Conservation (phyloP, 352 stramenopile genomes). For the Pythium scleroteichum region DNA sequence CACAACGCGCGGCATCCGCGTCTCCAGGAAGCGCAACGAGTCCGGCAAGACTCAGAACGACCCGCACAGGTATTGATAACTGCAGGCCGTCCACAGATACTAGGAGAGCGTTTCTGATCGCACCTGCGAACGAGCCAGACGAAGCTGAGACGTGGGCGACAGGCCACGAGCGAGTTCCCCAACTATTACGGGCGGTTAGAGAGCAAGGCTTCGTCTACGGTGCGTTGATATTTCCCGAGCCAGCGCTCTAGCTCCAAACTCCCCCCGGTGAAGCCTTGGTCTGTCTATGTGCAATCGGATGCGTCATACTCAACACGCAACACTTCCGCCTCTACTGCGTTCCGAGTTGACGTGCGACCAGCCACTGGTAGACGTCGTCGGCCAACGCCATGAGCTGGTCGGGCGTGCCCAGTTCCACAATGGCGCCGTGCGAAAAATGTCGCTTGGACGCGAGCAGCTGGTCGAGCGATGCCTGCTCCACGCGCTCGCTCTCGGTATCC, state of each 20-base stretch:
- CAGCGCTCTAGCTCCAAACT: too few relatives aligned
- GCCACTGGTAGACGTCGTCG: conserved; percentile 29
- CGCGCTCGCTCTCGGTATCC: conserved; percentile 48
- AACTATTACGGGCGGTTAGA: too few relatives aligned
- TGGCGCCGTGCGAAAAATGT: conserved; percentile 63
- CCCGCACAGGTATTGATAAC: neutral
- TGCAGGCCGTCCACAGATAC: too few relatives aligned
- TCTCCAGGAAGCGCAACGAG: neutral
- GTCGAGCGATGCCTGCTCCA: conserved; percentile 33
- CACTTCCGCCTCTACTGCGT: neutral
- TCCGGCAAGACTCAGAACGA: neutral
- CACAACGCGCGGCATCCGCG: conserved; percentile 9
- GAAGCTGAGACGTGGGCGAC: too few relatives aligned
- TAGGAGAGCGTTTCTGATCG: too few relatives aligned
- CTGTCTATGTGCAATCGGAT: conserved; percentile 3
- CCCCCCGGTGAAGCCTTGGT: too few relatives aligned
- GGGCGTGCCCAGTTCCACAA: conserved; percentile 88
- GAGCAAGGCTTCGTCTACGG: too few relatives aligned
- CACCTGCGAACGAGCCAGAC: too few relatives aligned
- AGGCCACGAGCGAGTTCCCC: too few relatives aligned
- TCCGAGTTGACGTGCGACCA: neutral
- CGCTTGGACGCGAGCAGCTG: conserved; percentile 76
- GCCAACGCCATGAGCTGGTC: conserved; percentile 40
- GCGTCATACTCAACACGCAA: neutral
- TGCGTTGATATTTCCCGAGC: too few relatives aligned